A percentile compares a stretch with the other conserved stretches of the same genome.
phyloP scores from a whole-genome alignment of 2,329 filamentous ascomycete species.

The Juglanconis juglandina region DNA sequence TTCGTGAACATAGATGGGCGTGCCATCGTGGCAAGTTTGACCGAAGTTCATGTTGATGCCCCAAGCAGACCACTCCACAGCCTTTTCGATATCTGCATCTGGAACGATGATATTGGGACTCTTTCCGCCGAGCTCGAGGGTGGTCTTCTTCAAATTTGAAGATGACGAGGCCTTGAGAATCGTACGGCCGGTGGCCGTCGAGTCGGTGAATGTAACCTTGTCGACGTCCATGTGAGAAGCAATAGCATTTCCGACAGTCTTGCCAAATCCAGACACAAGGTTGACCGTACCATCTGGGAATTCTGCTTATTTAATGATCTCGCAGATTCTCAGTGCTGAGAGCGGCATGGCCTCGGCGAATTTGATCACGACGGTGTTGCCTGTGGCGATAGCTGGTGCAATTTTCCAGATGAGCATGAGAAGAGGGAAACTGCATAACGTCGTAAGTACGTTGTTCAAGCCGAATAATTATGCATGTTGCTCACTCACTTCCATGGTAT shows the following conservation, averaged over 20 bases:
- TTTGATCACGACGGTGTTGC: conserved; percentile 63
- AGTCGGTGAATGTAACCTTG: conserved; percentile 78
- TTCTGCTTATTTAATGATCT: conserved; percentile 66
- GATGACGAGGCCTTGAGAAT: conserved; percentile 74
- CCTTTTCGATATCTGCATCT: conserved; percentile 64
- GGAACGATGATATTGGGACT: conserved; percentile 62
- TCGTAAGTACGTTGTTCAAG: too few relatives aligned
- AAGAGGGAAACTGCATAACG: conserved; percentile 44
- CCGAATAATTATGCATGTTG: too few relatives aligned
- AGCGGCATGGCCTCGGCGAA: conserved; percentile 66
- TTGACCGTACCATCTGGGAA: conserved; percentile 78
- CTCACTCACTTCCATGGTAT: conserved; percentile 68
- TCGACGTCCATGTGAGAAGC: conserved; percentile 66
- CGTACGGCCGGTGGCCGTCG: conserved; percentile 62
- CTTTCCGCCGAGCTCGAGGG: conserved; percentile 66
- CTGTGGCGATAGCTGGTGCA: conserved; percentile 64
- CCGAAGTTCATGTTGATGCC: conserved; percentile 60
- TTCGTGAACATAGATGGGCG: conserved; percentile 62
- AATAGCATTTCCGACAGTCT: conserved; percentile 65
- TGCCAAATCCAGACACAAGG: conserved; percentile 68
- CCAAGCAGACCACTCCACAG: conserved; percentile 55
- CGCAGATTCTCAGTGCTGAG: conserved; percentile 62
- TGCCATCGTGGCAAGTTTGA: conserved; percentile 64
- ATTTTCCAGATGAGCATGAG: conserved; percentile 62
- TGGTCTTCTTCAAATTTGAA: conserved; percentile 64